A percentile compares a stretch with the other conserved stretches of the same genome.
phyloP scores from a whole-genome alignment of 1,139 yeast species.

The Blastobotrys malaysiensis region DNA sequence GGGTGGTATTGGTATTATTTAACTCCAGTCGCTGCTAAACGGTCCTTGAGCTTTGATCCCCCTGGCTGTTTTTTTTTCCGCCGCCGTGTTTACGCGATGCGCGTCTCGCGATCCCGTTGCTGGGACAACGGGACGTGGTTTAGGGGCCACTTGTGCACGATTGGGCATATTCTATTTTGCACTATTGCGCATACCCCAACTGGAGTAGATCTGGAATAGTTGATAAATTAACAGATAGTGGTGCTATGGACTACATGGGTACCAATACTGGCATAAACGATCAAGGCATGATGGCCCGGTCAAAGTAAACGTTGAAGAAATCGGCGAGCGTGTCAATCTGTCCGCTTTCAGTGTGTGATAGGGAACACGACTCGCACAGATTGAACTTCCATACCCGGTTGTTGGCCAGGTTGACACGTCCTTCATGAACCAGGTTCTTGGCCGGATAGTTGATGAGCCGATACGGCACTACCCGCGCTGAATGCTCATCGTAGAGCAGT shows the following conservation, averaged over 20 bases:
- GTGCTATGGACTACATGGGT: too few species aligned
- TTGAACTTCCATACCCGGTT: slow-evolving; percentile 7
- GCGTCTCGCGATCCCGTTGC: not conserved
- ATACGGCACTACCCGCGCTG: slow-evolving; percentile 1
- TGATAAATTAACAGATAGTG: not conserved
- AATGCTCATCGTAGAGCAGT: slow-evolving; percentile 2
- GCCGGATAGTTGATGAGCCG: slow-evolving; percentile 10
- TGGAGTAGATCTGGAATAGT: too few species aligned
- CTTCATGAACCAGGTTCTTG: slow-evolving; percentile 11
- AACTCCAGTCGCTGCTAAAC: not conserved
- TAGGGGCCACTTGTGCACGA: too few species aligned
- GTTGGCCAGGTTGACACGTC: slow-evolving; percentile 7
- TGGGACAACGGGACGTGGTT: not conserved
- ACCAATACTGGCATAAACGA: too few species aligned
- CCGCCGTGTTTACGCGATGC: not conserved
- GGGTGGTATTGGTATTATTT: not conserved
- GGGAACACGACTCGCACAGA: slow-evolving; percentile 4
- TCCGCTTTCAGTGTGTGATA: slow-evolving; percentile 5
- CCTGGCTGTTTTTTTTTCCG: not conserved
- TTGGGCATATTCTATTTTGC: too few species aligned
- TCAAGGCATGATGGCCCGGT: not conserved
- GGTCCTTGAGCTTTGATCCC: not conserved
- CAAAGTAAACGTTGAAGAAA: slow-evolving; percentile 8
- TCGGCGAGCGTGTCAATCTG: slow-evolving; percentile 10
- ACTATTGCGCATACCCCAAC: too few species aligned